Evolutionary conservation across 495 filamentous ascomycete species (phyloP).

Genomic region (Wilcoxina mikolae): DNA sequence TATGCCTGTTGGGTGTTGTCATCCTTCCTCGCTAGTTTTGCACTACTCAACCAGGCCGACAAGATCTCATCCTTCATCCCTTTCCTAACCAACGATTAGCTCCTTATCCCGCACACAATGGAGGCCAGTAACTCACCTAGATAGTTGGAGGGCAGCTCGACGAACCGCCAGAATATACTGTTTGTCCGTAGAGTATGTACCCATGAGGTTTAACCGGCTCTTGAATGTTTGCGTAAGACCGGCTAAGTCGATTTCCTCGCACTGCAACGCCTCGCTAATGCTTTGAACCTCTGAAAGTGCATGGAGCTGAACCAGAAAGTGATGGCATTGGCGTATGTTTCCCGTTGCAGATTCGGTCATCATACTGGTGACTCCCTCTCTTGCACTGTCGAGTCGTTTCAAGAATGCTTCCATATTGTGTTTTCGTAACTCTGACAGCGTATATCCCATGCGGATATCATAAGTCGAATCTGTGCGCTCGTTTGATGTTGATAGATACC

Average conservation of each 20-base stretch:
- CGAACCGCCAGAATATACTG: conserved; percentile 85
- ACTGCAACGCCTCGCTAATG: conserved; percentile 40
- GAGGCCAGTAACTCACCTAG: conserved; percentile 35
- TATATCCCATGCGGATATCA: conserved; percentile 62
- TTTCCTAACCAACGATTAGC: conserved; percentile 11
- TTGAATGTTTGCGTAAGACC: conserved; percentile 8
- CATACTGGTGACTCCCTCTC: conserved; percentile 54
- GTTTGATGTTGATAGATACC: conserved; percentile 45
- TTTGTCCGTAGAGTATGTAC: conserved; percentile 76
- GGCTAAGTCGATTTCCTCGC: conserved; percentile 32
- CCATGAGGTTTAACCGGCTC: conserved; percentile 65
- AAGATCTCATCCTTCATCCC: conserved; percentile 52
- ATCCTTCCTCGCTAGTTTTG: conserved; percentile 71
- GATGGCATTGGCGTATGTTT: conserved; percentile 69
- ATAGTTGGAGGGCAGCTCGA: conserved; percentile 68
- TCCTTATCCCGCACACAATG: not conserved
- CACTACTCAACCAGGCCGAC: conserved; percentile 70
- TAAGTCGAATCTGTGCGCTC: conserved; percentile 52
- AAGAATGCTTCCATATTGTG: conserved; percentile 41
- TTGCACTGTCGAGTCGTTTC: conserved; percentile 44
- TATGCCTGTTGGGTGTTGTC: conserved; percentile 72
- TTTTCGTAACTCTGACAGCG: conserved; percentile 50
- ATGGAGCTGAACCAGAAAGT: conserved; percentile 68
- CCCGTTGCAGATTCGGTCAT: conserved; percentile 58
- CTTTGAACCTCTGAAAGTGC: conserved; percentile 57